Evolutionary conservation across 805 yeast genomes (phyloP), one percentile per base, ranked within the genome.

Genomic region (Zygosaccharomyces siamensis): DNA sequence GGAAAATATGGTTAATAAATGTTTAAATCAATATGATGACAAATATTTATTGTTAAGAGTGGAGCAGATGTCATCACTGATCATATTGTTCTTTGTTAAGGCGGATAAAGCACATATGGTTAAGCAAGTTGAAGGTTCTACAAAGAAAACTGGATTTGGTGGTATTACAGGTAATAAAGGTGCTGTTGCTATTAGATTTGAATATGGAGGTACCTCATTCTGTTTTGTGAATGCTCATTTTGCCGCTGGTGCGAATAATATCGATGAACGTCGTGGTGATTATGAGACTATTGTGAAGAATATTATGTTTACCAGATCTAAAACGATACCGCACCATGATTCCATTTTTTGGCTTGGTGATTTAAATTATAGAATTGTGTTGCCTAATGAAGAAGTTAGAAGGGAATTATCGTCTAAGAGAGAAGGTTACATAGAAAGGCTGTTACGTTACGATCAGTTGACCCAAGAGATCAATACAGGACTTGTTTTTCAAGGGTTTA

Each of bases 81-180:
- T 84, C 21, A 69, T 86, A 28, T 70, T 84, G 39, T 73, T 86
- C 43, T 84, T 83, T 63, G 88, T 81, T 4, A 79, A 77, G 51
- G 66, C 76, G 5, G 73, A 72, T 37, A 66, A 72, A 43, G 71
- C 75, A 24, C 64, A 69, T 18, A 62, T 73, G 46, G 81, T 93
- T 3, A 86, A 87, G 11, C 84, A 85, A 60, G 97, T 93, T 4
- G 90, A 89, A 57, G 97, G 97, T n/a, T 78, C 90, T n/a, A 78
- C 86, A 10, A 92, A 90, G 60, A 92, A 92, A 67, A 92, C 98
- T 0, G 99, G 98, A 0, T 72, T 93, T 47, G 97, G 97, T 33
- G 99, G 99, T 39, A 92, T 93, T 71, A 81, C 98, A 0, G 99
- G 97, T 14, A 92, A 93, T 65, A 92, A 92, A 66, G 99, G 99